Evolutionary conservation across 2,329 filamentous ascomycete genomes (phyloP), one percentile per base, ranked within the genome.

Genomic region (Aspergillus quadrilineatus): DNA sequence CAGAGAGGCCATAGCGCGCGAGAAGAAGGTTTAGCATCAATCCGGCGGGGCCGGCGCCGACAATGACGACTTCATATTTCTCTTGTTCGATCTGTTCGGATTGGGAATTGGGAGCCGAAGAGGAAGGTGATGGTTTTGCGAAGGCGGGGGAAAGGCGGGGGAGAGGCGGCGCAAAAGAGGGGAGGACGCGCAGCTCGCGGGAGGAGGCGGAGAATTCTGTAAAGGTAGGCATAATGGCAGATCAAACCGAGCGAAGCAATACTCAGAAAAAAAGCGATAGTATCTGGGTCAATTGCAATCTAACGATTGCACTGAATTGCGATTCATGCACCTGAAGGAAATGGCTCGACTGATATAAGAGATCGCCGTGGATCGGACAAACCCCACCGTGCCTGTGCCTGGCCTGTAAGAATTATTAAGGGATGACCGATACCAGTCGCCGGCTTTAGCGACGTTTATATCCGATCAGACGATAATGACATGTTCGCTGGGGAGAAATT

Each of bases 31-130:
- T 65, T 6, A 77, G 65, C 64, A 78, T 74, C 1, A 79, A 66
- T 2, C 77, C 77, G 8, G 76, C 73, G 1, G 77, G 77, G 8
- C 77, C 76, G 34, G 73, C 75, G 42, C 77, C 76, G 9, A 72
- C 69, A 10, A 79, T 63, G 1, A 78, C 65, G 2, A 78, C 75
- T 60, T 79, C 76, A 64, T 77, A 77, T 54, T 65, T 71, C 39
- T 73, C 73, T 4, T 15, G 44, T n/a, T 28, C 12, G 7, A n/a
- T 41, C 9, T 44, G 7, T n/a, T 57, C 34, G 3, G 17, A 37
- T 17, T 59, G 32, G 57, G 56, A 10, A 8, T 6, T n/a, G n/a
- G 30, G 9, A 12, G 29, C 15, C 4, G 26, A 28, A 29, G 28
- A 14, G 39, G 39, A 42, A 42, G 10, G 15, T 28, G 39, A 42